phyloP scores from a whole-genome alignment of 768 basidiomycete genomes.

The Leccinum longicurvipes region DNA sequence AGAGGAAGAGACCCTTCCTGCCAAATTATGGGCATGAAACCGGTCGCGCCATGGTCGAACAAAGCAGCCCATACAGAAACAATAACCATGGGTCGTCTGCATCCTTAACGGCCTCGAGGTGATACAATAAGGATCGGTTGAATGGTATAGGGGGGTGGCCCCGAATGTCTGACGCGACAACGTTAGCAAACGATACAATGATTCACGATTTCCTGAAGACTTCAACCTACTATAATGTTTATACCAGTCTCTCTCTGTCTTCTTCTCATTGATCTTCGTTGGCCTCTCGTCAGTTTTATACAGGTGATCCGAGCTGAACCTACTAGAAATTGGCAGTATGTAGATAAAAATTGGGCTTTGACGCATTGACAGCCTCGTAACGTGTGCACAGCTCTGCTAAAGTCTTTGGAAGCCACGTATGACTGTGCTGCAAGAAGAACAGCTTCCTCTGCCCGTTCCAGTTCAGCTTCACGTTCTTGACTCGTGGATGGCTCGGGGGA shows the following conservation, averaged over 20 bases:
- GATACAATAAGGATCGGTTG: constrained; percentile 52
- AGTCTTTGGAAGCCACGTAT: constrained; percentile 76
- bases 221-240: constrained; percentile 63
- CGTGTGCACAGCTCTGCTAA: constrained; percentile 64
- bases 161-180: constrained; percentile 50
- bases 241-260: constrained; percentile 82
- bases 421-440: constrained; percentile 66
- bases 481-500: constrained; percentile 22
- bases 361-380: constrained; percentile 64
- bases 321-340: constrained; percentile 87
- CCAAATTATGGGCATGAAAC: neutral
- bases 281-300: constrained; percentile 5
- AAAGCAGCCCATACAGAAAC: constrained; percentile 55
- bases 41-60: neutral
- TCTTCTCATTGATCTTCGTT: constrained; percentile 75
- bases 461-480: constrained; percentile 39
- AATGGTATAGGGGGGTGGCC: constrained; percentile 66
- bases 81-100: constrained; percentile 76
- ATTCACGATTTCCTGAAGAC: neutral
- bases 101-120: constrained; percentile 58
- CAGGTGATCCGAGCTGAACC: constrained; percentile 29
- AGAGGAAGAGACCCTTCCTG: constrained; percentile 83
- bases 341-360: constrained; percentile 70
- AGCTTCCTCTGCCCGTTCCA: constrained; percentile 67
- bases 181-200: neutral